These are phyloP conservation scores for Eutrema salsugineum DNA, from an alignment of 441 rosid species.

Conservation along the genomic window DNA sequence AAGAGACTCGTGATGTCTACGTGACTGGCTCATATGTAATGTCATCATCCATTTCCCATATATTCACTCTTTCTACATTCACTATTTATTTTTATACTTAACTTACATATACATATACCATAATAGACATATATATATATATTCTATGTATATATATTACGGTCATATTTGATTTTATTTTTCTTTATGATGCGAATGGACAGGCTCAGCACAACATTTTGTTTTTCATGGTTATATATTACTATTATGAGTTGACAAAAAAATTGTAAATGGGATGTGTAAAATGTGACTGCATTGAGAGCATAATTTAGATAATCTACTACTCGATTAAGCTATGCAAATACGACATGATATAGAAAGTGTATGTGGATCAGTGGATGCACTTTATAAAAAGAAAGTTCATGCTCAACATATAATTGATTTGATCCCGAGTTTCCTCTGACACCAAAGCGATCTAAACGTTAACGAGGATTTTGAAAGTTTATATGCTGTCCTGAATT, in stretches of 20 bases:
- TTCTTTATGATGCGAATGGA: not conserved
- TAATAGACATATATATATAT: no score
- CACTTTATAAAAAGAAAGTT: no score
- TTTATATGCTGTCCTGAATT: no score
- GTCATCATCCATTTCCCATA: slow-evolving; percentile 11
- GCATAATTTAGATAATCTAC: not conserved
- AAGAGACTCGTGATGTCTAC: slow-evolving; percentile 32
- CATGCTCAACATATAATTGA: no score
- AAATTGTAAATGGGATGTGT: not conserved
- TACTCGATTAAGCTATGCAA: not conserved
- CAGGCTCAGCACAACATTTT: no score
- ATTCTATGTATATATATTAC: not conserved
- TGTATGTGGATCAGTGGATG: no score
- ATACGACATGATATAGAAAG: no score
- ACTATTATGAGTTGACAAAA: not conserved
- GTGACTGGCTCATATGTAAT: slow-evolving; percentile 19
- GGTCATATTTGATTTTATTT: not conserved
- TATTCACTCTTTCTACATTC: slow-evolving; percentile 1
- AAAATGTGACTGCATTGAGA: not conserved
- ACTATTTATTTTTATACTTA: not conserved
- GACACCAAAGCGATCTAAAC: no score
- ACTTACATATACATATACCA: no score
- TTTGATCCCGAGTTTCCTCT: no score
- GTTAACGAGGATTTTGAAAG: no score
- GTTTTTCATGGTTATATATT: no score